Percentiles rank a stretch among this genome's conserved stretches.
Evolutionary conservation across 805 yeast genomes (phyloP).

Genomic region (Isabelozyma pseudorhagii): DNA sequence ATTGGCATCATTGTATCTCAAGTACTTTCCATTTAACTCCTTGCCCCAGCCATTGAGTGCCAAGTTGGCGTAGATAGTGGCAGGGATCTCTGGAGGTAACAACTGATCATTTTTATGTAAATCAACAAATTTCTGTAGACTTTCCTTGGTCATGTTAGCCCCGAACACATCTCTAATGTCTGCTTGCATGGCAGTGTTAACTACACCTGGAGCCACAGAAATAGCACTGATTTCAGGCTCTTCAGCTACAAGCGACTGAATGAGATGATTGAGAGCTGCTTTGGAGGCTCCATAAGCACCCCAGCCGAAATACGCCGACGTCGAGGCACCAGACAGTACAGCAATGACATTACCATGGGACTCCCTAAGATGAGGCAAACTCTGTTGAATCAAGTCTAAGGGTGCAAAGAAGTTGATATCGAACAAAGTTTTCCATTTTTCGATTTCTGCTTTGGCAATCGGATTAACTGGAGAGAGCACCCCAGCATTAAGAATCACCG

Average conservation of each 20-base stretch:
- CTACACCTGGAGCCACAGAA: constrained; percentile 92
- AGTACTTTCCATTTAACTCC: constrained; percentile 62
- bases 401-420: constrained; percentile 79
- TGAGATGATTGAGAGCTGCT: constrained; percentile 84
- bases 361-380: constrained; percentile 57
- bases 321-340: constrained; percentile 88
- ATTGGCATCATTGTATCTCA: constrained; percentile 54
- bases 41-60: constrained; percentile 57
- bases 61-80: constrained; percentile 61
- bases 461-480: constrained; percentile 72
- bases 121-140: constrained; percentile 59
- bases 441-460: constrained; percentile 49
- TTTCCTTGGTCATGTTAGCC: constrained; percentile 55
- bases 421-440: constrained; percentile 60
- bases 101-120: constrained; percentile 57
- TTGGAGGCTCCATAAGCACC: constrained; percentile 89
- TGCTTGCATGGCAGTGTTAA: constrained; percentile 84
- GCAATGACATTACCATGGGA: constrained; percentile 65
- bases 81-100: constrained; percentile 71
- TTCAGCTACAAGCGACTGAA: constrained; percentile 64
- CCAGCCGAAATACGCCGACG: constrained; percentile 67
- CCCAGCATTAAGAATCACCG: constrained; percentile 78
- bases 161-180: constrained; percentile 69
- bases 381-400: constrained; percentile 51
- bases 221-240: constrained; percentile 56